Conservation (phyloP, 176 grass and related monocot genomes). For the Rhynchospora tenuis region DNA sequence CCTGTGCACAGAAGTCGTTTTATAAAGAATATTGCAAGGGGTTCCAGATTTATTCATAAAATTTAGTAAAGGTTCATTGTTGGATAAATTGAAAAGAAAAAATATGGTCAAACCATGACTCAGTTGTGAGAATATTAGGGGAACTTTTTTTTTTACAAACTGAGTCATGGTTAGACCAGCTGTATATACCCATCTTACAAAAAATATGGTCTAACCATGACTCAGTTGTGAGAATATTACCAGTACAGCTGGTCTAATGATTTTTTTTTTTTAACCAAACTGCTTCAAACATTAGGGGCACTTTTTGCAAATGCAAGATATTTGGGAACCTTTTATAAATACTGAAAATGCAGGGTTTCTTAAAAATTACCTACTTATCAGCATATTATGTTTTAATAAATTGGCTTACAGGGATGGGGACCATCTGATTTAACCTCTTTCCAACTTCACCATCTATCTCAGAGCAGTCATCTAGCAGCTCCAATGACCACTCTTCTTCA, state of each 20-base stretch:
- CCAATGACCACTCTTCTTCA: constrained; percentile 30
- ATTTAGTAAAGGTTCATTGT: background rate
- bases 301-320: background rate
- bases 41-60: background rate
- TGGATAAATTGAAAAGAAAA: background rate
- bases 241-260: too few species aligned
- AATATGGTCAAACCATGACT: background rate
- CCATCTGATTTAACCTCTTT: constrained; percentile 61
- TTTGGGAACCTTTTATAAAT: background rate
- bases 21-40: background rate
- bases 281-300: background rate
- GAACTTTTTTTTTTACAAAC: too few species aligned
- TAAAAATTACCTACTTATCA: background rate
- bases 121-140: background rate
- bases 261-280: too few species aligned
- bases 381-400: background rate
- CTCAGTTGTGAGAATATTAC: too few species aligned
- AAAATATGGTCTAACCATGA: too few species aligned
- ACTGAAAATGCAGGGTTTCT: background rate
- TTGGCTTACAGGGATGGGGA: constrained; percentile 46
- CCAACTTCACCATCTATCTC: constrained; percentile 57
- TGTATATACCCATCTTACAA: too few species aligned
- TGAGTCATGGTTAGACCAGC: too few species aligned
- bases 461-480: constrained; percentile 48
- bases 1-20: constrained; percentile 1